Base-by-base conservation (phyloP, 768 basidiomycete species). In the Russula olivacea region DNA sequence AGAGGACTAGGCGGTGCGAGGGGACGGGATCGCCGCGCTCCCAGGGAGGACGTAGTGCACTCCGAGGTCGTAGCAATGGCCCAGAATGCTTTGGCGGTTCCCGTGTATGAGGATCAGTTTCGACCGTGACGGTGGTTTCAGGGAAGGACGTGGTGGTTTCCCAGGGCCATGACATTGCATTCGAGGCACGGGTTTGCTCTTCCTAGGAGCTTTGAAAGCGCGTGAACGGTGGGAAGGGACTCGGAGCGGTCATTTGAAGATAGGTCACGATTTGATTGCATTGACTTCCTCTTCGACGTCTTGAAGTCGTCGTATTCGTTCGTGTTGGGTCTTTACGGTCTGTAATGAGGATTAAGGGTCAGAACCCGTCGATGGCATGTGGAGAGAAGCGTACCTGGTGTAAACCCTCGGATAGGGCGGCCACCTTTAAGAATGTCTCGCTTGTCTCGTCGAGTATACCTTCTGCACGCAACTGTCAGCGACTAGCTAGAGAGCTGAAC, bases 321-420 rank as follows among this genome's bases (percentile, higher is more conserved):
- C 80, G 58, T 76, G 73, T 66, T 87, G 85, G 52, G 73, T 73
- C 19, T 76, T 73, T 36, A 82, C 74, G 11, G 72, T 75, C 85
- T 86, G 43, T 63, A n/a, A 64, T 48, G 4, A 30, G 32, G 7
- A 21, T 36, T 21, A 19, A 30, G 23, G 40, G 41, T 43, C n/a
- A 14, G n/a, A 41, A 17, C 40, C 7, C 10, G n/a, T 48, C 10
- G 34, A 40, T 15, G 21, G 28, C 30, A 41, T 11, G 7, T 19
- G 36, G n/a, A 45, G 19, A 17, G 47, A 32, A 47, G 69, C 77
- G 12, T 59, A 83, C 86, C 75, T 87, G 84, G 30, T 76, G 75
- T 17, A 86, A 71, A 63, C 81, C 79, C 38, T 82, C 75, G 3
- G 76, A 75, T 48, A 82, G 62, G 4, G 80, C 75, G 38, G 74